These are phyloP conservation scores for Suhomyces canberraensis DNA, from an alignment of 805 yeast genomes.

Conservation along the genomic window DNA sequence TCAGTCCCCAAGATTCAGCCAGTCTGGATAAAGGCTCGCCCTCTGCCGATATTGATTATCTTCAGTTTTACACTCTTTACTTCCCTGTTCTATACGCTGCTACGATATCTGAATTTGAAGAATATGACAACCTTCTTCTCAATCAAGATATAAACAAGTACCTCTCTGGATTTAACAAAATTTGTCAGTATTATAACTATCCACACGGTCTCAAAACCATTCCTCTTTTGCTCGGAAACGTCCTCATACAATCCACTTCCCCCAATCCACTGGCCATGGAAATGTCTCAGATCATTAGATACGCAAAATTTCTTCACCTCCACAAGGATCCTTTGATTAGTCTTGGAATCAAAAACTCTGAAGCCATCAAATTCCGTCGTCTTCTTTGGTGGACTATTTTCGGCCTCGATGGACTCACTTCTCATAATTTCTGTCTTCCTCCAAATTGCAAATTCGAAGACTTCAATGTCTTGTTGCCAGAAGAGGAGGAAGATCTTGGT, in stretches of 20 bases:
- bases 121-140: conserved; percentile 44
- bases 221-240: conserved; percentile 45
- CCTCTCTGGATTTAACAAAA: conserved; percentile 47
- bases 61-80: conserved; percentile 46
- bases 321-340: conserved; percentile 60
- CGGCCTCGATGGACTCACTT: conserved; percentile 54
- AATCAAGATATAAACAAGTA: conserved; percentile 50
- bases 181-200: conserved; percentile 48
- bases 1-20: conserved; percentile 7
- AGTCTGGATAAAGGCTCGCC: background rate
- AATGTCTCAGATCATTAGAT: conserved; percentile 52
- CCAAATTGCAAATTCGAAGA: conserved; percentile 53
- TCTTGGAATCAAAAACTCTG: conserved; percentile 47
- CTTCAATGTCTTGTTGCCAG: conserved; percentile 56
- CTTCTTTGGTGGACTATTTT: conserved; percentile 68
- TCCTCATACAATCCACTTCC: conserved; percentile 48
- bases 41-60: conserved; percentile 24
- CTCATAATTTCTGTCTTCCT: conserved; percentile 52
- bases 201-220: conserved; percentile 46
- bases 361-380: conserved; percentile 50
- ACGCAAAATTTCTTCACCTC: conserved; percentile 53
- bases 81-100: conserved; percentile 58
- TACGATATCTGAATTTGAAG: conserved; percentile 58
- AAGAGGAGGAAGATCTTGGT: conserved; percentile 40
- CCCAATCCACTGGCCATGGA: conserved; percentile 57